These are phyloP conservation scores for Medicago arabica DNA, from an alignment of 306 rosid genomes.

Conservation along the genomic window DNA sequence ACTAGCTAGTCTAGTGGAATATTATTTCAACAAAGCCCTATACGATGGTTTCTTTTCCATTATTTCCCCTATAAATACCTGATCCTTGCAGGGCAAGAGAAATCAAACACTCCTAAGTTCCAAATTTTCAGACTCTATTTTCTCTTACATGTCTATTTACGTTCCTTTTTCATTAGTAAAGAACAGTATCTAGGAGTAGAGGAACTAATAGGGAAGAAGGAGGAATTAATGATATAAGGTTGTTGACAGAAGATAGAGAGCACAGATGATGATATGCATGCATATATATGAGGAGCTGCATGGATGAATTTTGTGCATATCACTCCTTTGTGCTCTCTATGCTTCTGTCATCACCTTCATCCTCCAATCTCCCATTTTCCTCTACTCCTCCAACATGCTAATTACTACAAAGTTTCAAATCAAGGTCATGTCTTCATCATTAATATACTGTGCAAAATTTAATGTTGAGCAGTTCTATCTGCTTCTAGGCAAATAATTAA, in stretches of 20 bases:
- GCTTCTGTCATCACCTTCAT: constrained; percentile 61
- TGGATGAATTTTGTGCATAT: constrained; percentile 42
- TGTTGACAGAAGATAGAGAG: constrained; percentile 99
- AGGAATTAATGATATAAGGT: constrained; percentile 30
- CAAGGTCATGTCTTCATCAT: not conserved
- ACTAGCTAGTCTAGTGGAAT: constrained; percentile 31
- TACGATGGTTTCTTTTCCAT: not conserved
- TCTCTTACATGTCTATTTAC: not conserved
- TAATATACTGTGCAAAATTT: not conserved
- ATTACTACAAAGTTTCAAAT: not conserved
- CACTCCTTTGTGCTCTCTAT: constrained; percentile 69
- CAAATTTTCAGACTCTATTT: not conserved
- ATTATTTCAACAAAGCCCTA: constrained; percentile 26
- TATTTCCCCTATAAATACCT: constrained; percentile 4
- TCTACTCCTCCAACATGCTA: not conserved
- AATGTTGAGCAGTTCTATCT: not conserved
- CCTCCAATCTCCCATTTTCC: constrained; percentile 37
- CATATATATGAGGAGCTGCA: not conserved
- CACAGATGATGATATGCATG: constrained; percentile 71
- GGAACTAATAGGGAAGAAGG: not conserved
- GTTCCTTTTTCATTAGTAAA: not conserved
- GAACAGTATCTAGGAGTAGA: not conserved
- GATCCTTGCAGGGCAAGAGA: not conserved
- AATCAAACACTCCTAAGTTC: not conserved
- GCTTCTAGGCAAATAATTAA: too few relatives aligned